Evolutionary conservation across 805 yeast genomes (phyloP).

Genomic region (Starmerella bombi): DNA sequence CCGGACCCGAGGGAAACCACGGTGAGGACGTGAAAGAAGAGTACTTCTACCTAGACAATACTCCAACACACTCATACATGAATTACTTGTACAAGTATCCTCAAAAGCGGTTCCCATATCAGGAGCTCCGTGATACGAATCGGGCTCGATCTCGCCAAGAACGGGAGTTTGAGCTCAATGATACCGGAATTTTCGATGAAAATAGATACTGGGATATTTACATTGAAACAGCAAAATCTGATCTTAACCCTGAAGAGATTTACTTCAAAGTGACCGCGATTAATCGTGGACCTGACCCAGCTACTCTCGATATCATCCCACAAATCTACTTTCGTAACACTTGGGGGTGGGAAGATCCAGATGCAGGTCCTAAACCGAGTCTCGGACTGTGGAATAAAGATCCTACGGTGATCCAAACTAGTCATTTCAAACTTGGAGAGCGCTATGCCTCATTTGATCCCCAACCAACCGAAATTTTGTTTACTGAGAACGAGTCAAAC

Average conservation of each 20-base stretch:
- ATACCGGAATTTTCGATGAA: constrained; percentile 52
- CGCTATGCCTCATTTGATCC: constrained; percentile 43
- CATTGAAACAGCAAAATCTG: constrained; percentile 80
- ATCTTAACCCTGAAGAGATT: constrained; percentile 65
- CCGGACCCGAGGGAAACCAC: constrained; percentile 89
- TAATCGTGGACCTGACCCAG: constrained; percentile 67
- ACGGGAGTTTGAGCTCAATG: constrained; percentile 69
- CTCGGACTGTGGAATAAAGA: constrained; percentile 33
- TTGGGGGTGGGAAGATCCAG: constrained; percentile 67
- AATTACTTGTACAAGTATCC: constrained; percentile 87
- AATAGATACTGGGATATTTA: constrained; percentile 75
- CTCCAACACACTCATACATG: constrained; percentile 87
- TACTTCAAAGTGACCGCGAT: constrained; percentile 77
- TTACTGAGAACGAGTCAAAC: constrained; percentile 86
- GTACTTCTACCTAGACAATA: constrained; percentile 68
- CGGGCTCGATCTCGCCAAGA: constrained; percentile 52
- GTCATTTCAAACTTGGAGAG: constrained; percentile 57
- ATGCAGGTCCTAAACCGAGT: constrained; percentile 21
- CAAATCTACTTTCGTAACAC: constrained; percentile 76
- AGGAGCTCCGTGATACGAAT: constrained; percentile 55
- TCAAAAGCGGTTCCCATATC: constrained; percentile 71
- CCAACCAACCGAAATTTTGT: constrained; percentile 55
- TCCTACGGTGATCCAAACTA: constrained; percentile 38
- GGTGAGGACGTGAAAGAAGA: constrained; percentile 79
- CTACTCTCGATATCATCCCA: constrained; percentile 80